Percentiles rank a stretch among this genome's conserved stretches.
Conservation (phyloP, 148 eudicot genomes). For the Bassia scoparia region DNA sequence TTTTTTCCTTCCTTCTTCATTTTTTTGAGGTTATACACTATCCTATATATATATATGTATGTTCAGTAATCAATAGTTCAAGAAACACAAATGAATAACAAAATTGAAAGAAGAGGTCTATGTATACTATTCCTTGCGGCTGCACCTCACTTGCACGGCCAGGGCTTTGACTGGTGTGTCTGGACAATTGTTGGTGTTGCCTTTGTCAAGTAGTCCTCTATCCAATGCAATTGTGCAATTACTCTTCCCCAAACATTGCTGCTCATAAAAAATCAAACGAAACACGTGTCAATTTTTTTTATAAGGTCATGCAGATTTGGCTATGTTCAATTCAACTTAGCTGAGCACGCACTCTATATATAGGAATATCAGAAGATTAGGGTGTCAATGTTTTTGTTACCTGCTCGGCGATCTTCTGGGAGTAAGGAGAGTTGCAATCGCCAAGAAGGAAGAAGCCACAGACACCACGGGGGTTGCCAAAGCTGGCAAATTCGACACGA, state of each 20-base stretch:
- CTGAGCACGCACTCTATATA: too few relatives aligned
- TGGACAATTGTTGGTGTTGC: slow-evolving; percentile 40
- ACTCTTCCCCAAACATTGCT: slow-evolving; percentile 57
- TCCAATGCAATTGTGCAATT: slow-evolving; percentile 50
- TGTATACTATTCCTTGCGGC: slow-evolving; percentile 13
- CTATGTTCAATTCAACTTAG: too few relatives aligned
- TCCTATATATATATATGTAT: not conserved
- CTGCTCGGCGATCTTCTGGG: slow-evolving; percentile 47
- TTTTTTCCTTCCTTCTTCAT: not conserved
- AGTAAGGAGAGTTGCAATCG: slow-evolving; percentile 37
- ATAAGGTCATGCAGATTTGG: too few relatives aligned
- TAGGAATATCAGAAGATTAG: not conserved
- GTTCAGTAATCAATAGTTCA: not conserved
- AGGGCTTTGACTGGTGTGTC: slow-evolving; percentile 34
- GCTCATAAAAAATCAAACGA: slow-evolving; percentile 9
- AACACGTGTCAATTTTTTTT: not conserved
- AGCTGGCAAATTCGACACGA: slow-evolving; percentile 60
- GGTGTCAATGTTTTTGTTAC: not conserved
- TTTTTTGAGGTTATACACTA: not conserved
- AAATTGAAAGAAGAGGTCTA: not conserved
- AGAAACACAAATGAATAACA: not conserved
- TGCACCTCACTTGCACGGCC: slow-evolving; percentile 65
- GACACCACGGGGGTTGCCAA: slow-evolving; percentile 55
- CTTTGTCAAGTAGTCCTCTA: slow-evolving; percentile 35
- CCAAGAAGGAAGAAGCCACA: slow-evolving; percentile 54